These are phyloP conservation scores for Nakazawaea holstii DNA, from an alignment of 805 yeast species.

Conservation along the genomic window DNA sequence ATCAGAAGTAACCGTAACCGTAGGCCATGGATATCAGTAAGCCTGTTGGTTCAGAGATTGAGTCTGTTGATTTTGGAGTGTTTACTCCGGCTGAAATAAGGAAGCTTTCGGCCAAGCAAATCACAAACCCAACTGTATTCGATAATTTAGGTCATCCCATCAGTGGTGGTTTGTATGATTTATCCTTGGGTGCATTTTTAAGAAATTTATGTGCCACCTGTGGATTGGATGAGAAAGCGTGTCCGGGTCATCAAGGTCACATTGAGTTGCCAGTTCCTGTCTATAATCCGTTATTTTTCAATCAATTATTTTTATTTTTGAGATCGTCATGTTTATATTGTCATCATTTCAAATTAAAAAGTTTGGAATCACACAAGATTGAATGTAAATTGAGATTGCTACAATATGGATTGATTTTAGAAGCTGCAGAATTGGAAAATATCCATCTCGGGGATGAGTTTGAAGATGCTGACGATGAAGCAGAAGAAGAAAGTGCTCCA, in stretches of 20 bases:
- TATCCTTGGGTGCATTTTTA: constrained; percentile 91
- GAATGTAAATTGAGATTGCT: constrained; percentile 75
- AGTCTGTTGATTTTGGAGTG: constrained; percentile 88
- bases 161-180: constrained; percentile 87
- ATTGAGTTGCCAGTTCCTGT: constrained; percentile 94
- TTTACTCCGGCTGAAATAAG: constrained; percentile 78
- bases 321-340: constrained; percentile 88
- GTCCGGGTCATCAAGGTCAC: constrained; percentile 99
- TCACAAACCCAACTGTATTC: constrained; percentile 92
- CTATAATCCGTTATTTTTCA: constrained; percentile 91
- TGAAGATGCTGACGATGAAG: constrained; percentile 35
- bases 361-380: constrained; percentile 66
- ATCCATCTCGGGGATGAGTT: constrained; percentile 35
- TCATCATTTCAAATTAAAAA: constrained; percentile 71
- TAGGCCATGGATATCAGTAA: constrained; percentile 84
- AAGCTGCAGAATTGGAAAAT: constrained; percentile 67
- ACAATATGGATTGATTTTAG: constrained; percentile 85
- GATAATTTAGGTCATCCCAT: constrained; percentile 96
- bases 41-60: constrained; percentile 93
- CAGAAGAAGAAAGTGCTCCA: constrained; percentile 29
- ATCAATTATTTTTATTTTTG: constrained; percentile 79
- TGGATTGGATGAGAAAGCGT: constrained; percentile 87
- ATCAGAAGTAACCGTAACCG: not conserved
- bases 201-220: constrained; percentile 90
- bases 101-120: constrained; percentile 86